Evolutionary conservation across 1,284 basidiomycete species (phyloP).

Genomic region (Ganoderma resinaceum): DNA sequence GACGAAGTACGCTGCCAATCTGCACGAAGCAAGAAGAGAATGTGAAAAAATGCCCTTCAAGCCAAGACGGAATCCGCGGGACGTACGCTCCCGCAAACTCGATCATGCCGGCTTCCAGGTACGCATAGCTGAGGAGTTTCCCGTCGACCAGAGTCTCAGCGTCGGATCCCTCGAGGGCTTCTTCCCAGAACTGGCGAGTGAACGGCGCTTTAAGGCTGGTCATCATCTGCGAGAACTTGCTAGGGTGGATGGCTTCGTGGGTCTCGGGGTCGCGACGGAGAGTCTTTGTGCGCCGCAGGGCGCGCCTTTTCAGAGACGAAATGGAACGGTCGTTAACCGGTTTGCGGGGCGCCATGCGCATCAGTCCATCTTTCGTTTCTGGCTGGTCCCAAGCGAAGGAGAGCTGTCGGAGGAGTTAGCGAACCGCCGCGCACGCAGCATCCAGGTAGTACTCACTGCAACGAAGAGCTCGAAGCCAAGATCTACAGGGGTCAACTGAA

Average conservation of each 20-base stretch:
- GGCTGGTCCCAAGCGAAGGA: constrained; percentile 78
- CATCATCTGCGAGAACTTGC: constrained; percentile 46
- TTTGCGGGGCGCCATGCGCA: constrained; percentile 72
- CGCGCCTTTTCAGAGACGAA: constrained; percentile 59
- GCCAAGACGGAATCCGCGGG: constrained; percentile 37
- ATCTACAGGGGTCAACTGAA: constrained; percentile 44
- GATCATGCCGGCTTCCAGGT: constrained; percentile 70
- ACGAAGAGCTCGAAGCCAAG: constrained; percentile 74
- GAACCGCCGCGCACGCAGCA: neutral
- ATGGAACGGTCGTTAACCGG: constrained; percentile 69
- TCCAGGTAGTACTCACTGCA: constrained; percentile 49
- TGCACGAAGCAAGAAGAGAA: constrained; percentile 48
- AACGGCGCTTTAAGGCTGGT: constrained; percentile 58
- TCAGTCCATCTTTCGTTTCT: constrained; percentile 67
- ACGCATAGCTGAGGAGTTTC: constrained; percentile 71
- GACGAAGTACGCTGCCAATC: constrained; percentile 68
- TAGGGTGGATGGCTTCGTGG: constrained; percentile 50
- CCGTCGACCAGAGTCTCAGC: constrained; percentile 66
- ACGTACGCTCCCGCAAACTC: constrained; percentile 60
- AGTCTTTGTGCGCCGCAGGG: constrained; percentile 65
- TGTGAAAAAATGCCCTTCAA: constrained; percentile 68
- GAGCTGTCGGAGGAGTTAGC: constrained; percentile 44
- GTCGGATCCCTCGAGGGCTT: constrained; percentile 58
- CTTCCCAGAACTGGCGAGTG: constrained; percentile 66
- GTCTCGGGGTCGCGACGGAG: constrained; percentile 63